Evolutionary conservation across 2,329 filamentous ascomycete genomes (phyloP).

Genomic region (Blastomyces parvus): DNA sequence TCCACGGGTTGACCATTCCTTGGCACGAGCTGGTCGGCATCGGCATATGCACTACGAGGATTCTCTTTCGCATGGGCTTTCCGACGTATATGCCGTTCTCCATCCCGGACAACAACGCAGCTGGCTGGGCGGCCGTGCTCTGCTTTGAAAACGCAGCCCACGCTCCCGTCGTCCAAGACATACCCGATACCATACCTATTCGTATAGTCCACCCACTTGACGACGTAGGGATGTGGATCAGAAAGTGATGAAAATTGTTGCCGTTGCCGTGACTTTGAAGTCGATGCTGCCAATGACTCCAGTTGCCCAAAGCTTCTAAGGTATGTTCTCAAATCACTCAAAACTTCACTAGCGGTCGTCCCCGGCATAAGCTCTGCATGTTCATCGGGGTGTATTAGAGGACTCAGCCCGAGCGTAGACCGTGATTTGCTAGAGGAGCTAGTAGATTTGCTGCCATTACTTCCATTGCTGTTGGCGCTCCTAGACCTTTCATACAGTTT

Average conservation of each 20-base stretch:
- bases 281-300: conserved; percentile 11
- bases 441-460: conserved; percentile 8
- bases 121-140: conserved; percentile 37
- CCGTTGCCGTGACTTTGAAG: conserved; percentile 21
- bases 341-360: conserved; percentile 33
- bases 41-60: conserved; percentile 25
- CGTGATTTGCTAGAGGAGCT: conserved; percentile 13
- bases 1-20: conserved; percentile 35
- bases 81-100: conserved; percentile 38
- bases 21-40: conserved; percentile 38
- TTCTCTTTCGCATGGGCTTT: conserved; percentile 34
- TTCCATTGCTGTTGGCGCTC: background rate
- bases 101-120: conserved; percentile 39
- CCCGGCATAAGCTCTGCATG: conserved; percentile 29
- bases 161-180: conserved; percentile 42
- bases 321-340: conserved; percentile 32
- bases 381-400: conserved; percentile 32
- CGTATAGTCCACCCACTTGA: conserved; percentile 47
- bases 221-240: conserved; percentile 37
- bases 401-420: conserved; percentile 23
- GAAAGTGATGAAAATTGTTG: conserved; percentile 20
- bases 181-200: conserved; percentile 45
- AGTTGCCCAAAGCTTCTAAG: conserved; percentile 29
- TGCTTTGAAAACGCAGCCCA: conserved; percentile 42
- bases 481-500: background rate